phyloP scores from a whole-genome alignment of 2,329 filamentous ascomycete species.

The Phoma herbarum region DNA sequence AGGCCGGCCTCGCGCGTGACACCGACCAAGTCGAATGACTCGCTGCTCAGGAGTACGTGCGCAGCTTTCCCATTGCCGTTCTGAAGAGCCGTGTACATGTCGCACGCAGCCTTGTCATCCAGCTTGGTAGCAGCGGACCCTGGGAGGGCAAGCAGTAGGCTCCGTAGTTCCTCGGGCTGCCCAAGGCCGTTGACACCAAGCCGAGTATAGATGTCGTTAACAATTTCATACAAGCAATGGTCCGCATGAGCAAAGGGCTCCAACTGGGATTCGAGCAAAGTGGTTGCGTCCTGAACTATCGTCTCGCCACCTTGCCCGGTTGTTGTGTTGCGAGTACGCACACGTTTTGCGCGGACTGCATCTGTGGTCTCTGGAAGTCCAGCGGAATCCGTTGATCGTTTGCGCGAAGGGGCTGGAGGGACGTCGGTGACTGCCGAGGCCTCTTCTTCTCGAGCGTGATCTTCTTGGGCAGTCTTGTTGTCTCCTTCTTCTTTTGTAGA shows the following conservation, averaged over 20 bases:
- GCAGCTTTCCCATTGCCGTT: constrained; percentile 54
- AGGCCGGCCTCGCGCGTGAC: constrained; percentile 61
- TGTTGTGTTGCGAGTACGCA: constrained; percentile 67
- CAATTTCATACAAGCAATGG: constrained; percentile 64
- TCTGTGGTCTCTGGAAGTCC: constrained; percentile 66
- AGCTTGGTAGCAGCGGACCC: constrained; percentile 23
- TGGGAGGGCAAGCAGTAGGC: constrained; percentile 34
- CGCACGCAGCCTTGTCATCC: constrained; percentile 50
- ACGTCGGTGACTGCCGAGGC: constrained; percentile 38
- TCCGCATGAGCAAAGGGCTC: constrained; percentile 64
- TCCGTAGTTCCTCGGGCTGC: constrained; percentile 51
- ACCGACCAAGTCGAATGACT: constrained; percentile 60
- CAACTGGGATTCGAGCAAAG: constrained; percentile 64
- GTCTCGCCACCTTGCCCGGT: constrained; percentile 58
- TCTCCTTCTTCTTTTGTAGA: not conserved
- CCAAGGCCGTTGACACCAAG: constrained; percentile 59
- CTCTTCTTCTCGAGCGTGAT: constrained; percentile 31
- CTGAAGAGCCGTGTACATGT: constrained; percentile 53
- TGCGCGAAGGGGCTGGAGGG: constrained; percentile 59
- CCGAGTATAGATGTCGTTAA: constrained; percentile 62
- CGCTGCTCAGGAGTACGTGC: constrained; percentile 58
- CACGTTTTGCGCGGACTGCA: constrained; percentile 67
- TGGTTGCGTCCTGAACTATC: constrained; percentile 60
- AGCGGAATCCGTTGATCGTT: constrained; percentile 68
- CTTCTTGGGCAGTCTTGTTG: constrained; percentile 17